These are phyloP conservation scores for Hyaloscypha finlandica DNA, from an alignment of 495 filamentous ascomycete genomes.

Conservation along the genomic window DNA sequence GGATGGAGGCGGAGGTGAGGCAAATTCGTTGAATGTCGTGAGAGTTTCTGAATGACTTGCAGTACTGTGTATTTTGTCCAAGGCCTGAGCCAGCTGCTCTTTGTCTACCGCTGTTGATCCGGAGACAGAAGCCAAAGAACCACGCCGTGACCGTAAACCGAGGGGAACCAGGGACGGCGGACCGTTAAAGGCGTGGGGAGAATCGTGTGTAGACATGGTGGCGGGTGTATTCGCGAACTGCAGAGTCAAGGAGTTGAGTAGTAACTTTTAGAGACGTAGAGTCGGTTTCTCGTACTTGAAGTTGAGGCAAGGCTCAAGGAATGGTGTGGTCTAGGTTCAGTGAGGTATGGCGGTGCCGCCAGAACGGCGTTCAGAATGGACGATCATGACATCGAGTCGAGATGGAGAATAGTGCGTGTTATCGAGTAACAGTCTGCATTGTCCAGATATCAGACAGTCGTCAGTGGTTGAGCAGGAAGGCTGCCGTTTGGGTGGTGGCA, in stretches of 20 bases:
- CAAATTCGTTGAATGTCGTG: conserved; percentile 89
- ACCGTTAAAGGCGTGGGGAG: conserved; percentile 19
- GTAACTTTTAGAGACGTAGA: not conserved
- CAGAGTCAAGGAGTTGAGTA: not conserved
- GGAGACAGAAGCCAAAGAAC: conserved; percentile 65
- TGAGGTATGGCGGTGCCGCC: conserved; percentile 5
- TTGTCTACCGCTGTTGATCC: conserved; percentile 61
- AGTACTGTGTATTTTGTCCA: conserved; percentile 82
- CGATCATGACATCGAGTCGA: conserved; percentile 23
- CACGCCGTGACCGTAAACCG: conserved; percentile 54
- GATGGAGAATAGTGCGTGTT: not conserved
- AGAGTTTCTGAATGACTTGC: conserved; percentile 77
- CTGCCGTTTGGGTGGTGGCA: not conserved
- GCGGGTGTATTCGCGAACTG: not conserved
- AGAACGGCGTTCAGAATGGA: conserved; percentile 19
- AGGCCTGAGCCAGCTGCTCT: conserved; percentile 65
- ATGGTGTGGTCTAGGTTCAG: not conserved
- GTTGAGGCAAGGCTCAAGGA: not conserved
- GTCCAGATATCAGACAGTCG: not conserved
- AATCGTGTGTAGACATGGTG: conserved; percentile 32
- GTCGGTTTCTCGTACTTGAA: not conserved
- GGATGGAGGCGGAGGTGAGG: conserved; percentile 55
- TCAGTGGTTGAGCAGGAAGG: not conserved
- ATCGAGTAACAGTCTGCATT: conserved; percentile 4
- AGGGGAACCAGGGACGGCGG: conserved; percentile 19